Percentiles rank a stretch among this genome's conserved stretches.
These are phyloP conservation scores for Termitomyces sp. DNA, from an alignment of 768 basidiomycete species.

Conservation along the genomic window DNA sequence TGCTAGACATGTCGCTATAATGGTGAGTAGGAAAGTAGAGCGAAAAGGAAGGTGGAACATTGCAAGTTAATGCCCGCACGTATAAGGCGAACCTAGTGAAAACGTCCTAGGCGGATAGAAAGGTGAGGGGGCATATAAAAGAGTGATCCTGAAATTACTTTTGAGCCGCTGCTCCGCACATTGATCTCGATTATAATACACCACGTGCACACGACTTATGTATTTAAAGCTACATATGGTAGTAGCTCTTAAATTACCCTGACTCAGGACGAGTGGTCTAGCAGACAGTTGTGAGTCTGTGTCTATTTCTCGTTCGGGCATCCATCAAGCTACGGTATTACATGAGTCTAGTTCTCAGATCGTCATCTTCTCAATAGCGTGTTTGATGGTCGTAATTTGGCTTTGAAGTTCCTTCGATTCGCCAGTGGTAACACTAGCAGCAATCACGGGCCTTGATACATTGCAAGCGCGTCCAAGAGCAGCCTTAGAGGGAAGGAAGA, in stretches of 20 bases:
- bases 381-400: slow-evolving; percentile 86
- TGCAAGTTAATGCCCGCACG: slow-evolving; percentile 2
- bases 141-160: neutral
- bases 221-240: too few relatives aligned
- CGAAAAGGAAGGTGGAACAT: slow-evolving; percentile 19
- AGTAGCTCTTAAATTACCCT: neutral
- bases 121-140: neutral
- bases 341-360: slow-evolving; percentile 21
- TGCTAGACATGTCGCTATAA: slow-evolving; percentile 15
- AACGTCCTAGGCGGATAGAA: neutral
- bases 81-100: slow-evolving; percentile 1
- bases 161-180: neutral
- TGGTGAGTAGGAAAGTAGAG: slow-evolving; percentile 10
- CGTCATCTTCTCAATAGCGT: slow-evolving; percentile 67
- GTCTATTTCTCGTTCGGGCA: neutral
- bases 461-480: slow-evolving; percentile 95
- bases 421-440: slow-evolving; percentile 94
- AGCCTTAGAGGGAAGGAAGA: slow-evolving; percentile 93
- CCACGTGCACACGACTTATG: neutral
- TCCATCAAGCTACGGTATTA: neutral
- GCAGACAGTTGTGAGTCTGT: neutral
- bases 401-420: slow-evolving; percentile 87
- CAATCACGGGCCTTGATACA: slow-evolving; percentile 91
- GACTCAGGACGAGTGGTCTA: too few relatives aligned
- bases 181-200: neutral